Conservation (phyloP, 495 filamentous ascomycete species). For the Lasiosphaeriaceae sp. region DNA sequence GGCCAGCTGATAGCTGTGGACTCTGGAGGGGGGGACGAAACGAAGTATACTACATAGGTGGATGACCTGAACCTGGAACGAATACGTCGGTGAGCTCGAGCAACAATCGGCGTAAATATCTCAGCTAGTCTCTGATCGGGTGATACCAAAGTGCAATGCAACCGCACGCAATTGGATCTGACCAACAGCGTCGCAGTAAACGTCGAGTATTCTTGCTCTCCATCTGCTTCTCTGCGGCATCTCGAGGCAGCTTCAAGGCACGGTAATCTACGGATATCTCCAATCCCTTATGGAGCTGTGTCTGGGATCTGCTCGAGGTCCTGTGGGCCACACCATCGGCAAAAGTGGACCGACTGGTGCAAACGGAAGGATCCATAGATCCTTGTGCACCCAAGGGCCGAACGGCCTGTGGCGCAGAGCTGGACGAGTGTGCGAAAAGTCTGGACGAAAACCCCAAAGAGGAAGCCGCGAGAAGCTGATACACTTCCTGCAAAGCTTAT, state of each 20-base stretch:
- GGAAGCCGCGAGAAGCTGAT: neutral
- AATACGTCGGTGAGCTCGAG: too few relatives aligned
- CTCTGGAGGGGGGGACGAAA: too few relatives aligned
- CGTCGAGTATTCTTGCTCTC: neutral
- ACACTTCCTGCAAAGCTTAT: too few relatives aligned
- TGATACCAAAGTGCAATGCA: neutral
- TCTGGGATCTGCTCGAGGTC: neutral
- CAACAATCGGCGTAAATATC: neutral
- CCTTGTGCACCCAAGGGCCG: conserved; percentile 9
- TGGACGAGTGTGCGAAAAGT: neutral
- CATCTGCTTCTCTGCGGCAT: neutral
- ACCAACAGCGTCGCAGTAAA: neutral
- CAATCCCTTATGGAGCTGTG: neutral
- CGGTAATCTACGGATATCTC: neutral
- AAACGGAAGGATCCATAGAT: neutral
- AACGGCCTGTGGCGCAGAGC: conserved; percentile 6
- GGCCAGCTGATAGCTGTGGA: too few relatives aligned
- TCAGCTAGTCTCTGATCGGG: neutral
- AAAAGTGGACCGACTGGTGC: neutral
- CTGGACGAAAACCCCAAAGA: too few relatives aligned
- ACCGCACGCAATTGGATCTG: conserved; percentile 2
- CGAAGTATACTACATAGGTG: too few relatives aligned
- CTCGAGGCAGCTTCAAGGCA: neutral
- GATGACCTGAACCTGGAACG: too few relatives aligned
- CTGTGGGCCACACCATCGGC: neutral